phyloP scores from a whole-genome alignment of 1,139 yeast species.

The Saccharomyces hybrid region DNA sequence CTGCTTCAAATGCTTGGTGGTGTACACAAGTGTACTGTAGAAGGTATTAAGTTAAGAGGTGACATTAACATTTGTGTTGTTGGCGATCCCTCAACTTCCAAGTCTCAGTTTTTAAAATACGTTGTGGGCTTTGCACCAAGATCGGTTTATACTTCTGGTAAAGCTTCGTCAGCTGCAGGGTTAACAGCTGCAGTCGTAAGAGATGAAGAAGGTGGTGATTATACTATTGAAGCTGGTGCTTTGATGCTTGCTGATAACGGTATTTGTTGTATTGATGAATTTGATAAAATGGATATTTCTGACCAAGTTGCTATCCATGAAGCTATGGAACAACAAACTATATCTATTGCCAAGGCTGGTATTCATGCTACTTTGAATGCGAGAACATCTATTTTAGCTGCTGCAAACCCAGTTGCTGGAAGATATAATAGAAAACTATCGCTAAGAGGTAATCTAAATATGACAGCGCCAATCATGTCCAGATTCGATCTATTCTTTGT shows the following conservation, averaged over 20 bases:
- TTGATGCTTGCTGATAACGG: constrained; percentile 98
- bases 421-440: constrained; percentile 84
- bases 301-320: constrained; percentile 99
- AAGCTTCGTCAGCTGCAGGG: constrained; percentile 98
- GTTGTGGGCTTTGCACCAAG: constrained; percentile 89
- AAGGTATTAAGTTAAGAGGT: constrained; percentile 93
- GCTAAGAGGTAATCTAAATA: constrained; percentile 76
- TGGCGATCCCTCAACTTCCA: constrained; percentile 97
- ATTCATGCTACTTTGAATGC: constrained; percentile 96
- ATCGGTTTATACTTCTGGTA: constrained; percentile 95
- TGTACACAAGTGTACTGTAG: constrained; percentile 88
- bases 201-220: constrained; percentile 96
- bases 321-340: constrained; percentile 99
- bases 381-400: constrained; percentile 90
- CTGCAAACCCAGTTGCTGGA: constrained; percentile 96
- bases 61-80: constrained; percentile 95
- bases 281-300: constrained; percentile 90
- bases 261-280: constrained; percentile 96
- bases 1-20: constrained; percentile 87
- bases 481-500: constrained; percentile 95
- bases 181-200: constrained; percentile 95
- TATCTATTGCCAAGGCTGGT: constrained; percentile 96
- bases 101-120: constrained; percentile 90
- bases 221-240: constrained; percentile 98
- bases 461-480: constrained; percentile 99